A percentile compares a stretch with the other conserved stretches of the same genome.
Conservation (phyloP, 148 eudicot genomes). For the Chenopodium berlandieri region DNA sequence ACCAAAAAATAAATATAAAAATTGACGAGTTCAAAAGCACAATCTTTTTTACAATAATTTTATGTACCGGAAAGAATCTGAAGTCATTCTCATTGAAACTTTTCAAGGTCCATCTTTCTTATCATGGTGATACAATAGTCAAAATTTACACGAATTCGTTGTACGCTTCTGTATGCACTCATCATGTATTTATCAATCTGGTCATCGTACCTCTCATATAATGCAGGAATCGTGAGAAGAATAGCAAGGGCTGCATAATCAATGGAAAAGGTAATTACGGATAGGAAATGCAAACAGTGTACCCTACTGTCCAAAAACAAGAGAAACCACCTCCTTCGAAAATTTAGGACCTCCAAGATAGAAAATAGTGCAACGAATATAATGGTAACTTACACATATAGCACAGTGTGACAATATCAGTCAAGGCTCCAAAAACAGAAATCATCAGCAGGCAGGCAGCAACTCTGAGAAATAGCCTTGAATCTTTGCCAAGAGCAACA, state of each 20-base stretch:
- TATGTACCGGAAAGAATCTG: slow-evolving; percentile 15
- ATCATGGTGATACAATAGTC: slow-evolving; percentile 42
- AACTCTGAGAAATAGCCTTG: slow-evolving; percentile 52
- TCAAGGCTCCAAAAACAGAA: slow-evolving; percentile 55
- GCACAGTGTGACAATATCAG: slow-evolving; percentile 64
- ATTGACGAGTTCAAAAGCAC: neutral
- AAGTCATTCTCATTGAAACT: slow-evolving; percentile 45
- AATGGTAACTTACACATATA: slow-evolving; percentile 58
- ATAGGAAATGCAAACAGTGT: neutral
- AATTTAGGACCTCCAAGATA: neutral
- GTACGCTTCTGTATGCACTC: slow-evolving; percentile 29
- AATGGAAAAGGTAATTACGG: neutral
- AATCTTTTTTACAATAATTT: neutral
- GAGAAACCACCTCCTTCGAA: no score
- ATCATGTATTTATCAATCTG: slow-evolving; percentile 36
- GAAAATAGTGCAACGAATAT: neutral
- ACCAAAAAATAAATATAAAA: neutral
- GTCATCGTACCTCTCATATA: slow-evolving; percentile 77
- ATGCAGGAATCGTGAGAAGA: slow-evolving; percentile 63
- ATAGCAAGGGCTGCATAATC: slow-evolving; percentile 51
- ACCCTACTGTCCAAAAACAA: neutral
- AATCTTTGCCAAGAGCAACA: slow-evolving; percentile 72
- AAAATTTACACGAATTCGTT: slow-evolving; percentile 35
- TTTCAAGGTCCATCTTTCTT: slow-evolving; percentile 50
- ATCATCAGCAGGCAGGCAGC: slow-evolving; percentile 46